These are phyloP conservation scores for Westerdykella ornata DNA, from an alignment of 2,329 filamentous ascomycete species.

Conservation along the genomic window DNA sequence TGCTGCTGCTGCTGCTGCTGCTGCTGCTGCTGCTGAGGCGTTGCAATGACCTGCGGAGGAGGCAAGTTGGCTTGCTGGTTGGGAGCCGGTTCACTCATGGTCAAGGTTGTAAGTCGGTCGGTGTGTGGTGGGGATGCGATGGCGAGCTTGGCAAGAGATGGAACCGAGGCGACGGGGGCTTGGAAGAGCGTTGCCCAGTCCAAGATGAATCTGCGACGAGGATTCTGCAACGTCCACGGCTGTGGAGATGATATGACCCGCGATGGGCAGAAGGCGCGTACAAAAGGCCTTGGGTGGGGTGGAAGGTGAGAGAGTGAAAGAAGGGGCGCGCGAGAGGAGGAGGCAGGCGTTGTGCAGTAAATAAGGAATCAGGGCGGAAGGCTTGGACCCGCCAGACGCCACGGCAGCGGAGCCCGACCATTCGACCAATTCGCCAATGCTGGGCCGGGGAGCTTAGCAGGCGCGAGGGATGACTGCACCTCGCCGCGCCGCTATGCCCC, in stretches of 20 bases:
- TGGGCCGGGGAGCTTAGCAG: neutral
- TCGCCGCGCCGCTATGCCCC: neutral
- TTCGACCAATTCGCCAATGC: neutral
- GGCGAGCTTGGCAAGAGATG: constrained; percentile 8
- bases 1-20: constrained; percentile 4
- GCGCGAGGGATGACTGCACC: constrained; percentile 1
- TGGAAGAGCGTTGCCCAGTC: neutral
- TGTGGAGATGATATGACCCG: neutral
- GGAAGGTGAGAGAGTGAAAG: neutral
- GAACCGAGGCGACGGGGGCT: constrained; percentile 1
- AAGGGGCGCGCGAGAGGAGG: constrained; percentile 2
- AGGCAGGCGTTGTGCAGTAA: constrained; percentile 8
- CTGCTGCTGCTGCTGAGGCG: neutral
- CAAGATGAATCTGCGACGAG: neutral
- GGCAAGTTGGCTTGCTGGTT: constrained; percentile 5
- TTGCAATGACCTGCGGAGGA: neutral
- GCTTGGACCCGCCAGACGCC: constrained; percentile 1
- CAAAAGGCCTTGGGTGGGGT: neutral
- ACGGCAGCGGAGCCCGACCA: neutral
- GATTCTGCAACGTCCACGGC: neutral
- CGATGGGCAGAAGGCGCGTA: neutral
- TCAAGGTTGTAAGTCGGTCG: constrained; percentile 1
- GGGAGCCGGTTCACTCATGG: constrained; percentile 9
- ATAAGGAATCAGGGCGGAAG: constrained; percentile 9
- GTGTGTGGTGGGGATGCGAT: neutral